phyloP scores from a whole-genome alignment of 129 eudicot species.

The Flaveria ramosissima region DNA sequence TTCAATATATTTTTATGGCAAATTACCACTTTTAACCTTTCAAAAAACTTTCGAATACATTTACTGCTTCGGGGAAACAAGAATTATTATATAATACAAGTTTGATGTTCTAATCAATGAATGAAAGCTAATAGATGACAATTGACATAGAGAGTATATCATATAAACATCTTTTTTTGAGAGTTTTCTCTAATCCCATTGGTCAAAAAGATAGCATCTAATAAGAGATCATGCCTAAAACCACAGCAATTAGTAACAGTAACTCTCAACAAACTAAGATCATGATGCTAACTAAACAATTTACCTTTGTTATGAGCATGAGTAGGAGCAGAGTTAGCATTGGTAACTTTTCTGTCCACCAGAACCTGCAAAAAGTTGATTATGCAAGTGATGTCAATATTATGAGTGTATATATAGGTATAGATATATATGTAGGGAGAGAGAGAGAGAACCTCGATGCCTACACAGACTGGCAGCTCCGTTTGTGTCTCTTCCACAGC shows the following conservation, averaged over 20 bases:
- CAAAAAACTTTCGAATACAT: neutral
- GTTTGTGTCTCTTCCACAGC: constrained; percentile 50
- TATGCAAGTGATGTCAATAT: constrained; percentile 9
- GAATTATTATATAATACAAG: neutral
- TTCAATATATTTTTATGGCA: neutral
- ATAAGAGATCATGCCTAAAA: neutral
- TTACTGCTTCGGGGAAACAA: neutral
- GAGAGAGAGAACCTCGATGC: constrained; percentile 61
- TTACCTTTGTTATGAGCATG: constrained; percentile 79
- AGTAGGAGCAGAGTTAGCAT: constrained; percentile 53
- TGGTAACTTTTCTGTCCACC: constrained; percentile 56
- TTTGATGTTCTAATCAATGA: neutral
- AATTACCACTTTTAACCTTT: neutral
- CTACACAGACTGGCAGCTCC: constrained; percentile 79
- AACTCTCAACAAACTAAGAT: constrained; percentile 15
- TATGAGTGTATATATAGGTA: neutral
- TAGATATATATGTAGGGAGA: neutral
- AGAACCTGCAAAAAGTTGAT: constrained; percentile 49
- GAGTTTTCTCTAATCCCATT: neutral
- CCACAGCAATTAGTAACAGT: constrained; percentile 1
- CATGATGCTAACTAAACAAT: constrained; percentile 5
- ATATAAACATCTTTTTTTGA: neutral
- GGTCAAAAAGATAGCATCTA: neutral
- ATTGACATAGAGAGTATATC: neutral
- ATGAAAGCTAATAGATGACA: neutral